phyloP scores from a whole-genome alignment of 208 protist species.

The Leptomonas pyrrhocoris region DNA sequence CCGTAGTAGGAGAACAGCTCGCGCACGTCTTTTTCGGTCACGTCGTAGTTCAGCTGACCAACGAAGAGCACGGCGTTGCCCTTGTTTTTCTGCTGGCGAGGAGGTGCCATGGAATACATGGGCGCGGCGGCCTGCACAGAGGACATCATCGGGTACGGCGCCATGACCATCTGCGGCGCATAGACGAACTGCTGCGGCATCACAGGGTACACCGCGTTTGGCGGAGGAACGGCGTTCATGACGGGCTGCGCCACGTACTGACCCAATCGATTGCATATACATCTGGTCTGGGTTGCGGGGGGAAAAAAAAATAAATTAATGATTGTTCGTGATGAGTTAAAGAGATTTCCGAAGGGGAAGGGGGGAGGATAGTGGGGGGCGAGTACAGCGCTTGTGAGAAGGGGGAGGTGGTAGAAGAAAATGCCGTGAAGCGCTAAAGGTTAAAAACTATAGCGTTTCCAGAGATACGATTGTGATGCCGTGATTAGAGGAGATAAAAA shows the following conservation, averaged over 20 bases:
- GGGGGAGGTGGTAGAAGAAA: too few relatives aligned
- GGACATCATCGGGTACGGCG: constrained; percentile 6
- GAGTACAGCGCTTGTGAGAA: too few relatives aligned
- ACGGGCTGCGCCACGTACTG: constrained; percentile 13
- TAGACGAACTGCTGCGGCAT: constrained; percentile 28
- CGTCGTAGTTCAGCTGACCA: constrained; percentile 48
- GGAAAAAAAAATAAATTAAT: too few relatives aligned
- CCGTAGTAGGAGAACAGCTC: constrained; percentile 44
- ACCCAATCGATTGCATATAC: constrained; percentile 19
- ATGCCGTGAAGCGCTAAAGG: too few relatives aligned
- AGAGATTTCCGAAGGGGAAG: too few relatives aligned
- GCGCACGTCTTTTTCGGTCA: constrained; percentile 41
- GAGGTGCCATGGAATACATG: constrained; percentile 17
- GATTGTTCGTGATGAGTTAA: too few relatives aligned
- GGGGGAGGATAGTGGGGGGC: too few relatives aligned
- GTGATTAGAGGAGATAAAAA: too few relatives aligned
- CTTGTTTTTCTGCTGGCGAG: constrained; percentile 29
- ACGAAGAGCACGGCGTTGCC: constrained; percentile 51
- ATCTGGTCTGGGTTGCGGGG: too few relatives aligned
- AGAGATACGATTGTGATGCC: too few relatives aligned
- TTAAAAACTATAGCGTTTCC: too few relatives aligned
- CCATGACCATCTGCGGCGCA: constrained; percentile 21
- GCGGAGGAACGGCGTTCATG: constrained; percentile 1
- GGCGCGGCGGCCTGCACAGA: constrained; percentile 9
- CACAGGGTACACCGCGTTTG: constrained; percentile 16